phyloP scores from a whole-genome alignment of 805 yeast species.

The Cyberlindnera bimundalis region DNA sequence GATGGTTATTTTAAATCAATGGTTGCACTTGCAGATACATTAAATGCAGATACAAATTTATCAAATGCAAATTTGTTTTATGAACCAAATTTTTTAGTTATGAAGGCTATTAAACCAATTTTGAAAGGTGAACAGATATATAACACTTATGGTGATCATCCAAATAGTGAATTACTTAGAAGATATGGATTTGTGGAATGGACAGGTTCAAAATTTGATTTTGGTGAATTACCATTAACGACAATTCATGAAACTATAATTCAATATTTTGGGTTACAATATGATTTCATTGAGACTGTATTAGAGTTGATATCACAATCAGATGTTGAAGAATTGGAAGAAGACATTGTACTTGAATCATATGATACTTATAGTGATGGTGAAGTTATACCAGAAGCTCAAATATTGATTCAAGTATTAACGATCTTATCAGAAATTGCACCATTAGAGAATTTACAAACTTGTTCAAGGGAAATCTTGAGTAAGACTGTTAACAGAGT shows the following conservation, averaged over 20 bases:
- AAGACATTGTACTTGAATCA: conserved; percentile 45
- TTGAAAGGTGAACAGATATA: conserved; percentile 68
- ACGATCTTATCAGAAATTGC: conserved; percentile 34
- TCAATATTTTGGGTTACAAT: conserved; percentile 31
- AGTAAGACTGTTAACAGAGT: conserved; percentile 43
- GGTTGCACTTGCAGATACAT: conserved; percentile 90
- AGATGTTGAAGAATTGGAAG: conserved; percentile 37
- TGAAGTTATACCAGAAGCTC: conserved; percentile 57
- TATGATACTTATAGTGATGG: conserved; percentile 61
- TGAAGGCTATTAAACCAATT: conserved; percentile 67
- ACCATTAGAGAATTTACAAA: conserved; percentile 10
- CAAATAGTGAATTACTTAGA: conserved; percentile 86
- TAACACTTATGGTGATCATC: conserved; percentile 87
- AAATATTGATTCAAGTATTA: conserved; percentile 50
- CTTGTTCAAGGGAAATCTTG: conserved; percentile 10
- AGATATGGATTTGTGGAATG: conserved; percentile 88
- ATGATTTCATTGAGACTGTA: conserved; percentile 35
- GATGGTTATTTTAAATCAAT: conserved; percentile 63
- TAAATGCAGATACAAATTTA: conserved; percentile 77
- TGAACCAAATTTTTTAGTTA: conserved; percentile 48
- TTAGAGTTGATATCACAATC: conserved; percentile 22
- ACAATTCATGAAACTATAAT: conserved; percentile 29
- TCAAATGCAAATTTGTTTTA: conserved; percentile 72
- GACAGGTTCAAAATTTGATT: conserved; percentile 69
- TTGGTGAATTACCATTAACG: conserved; percentile 65